phyloP scores from a whole-genome alignment of 768 basidiomycete species.

The Collybia nuda region DNA sequence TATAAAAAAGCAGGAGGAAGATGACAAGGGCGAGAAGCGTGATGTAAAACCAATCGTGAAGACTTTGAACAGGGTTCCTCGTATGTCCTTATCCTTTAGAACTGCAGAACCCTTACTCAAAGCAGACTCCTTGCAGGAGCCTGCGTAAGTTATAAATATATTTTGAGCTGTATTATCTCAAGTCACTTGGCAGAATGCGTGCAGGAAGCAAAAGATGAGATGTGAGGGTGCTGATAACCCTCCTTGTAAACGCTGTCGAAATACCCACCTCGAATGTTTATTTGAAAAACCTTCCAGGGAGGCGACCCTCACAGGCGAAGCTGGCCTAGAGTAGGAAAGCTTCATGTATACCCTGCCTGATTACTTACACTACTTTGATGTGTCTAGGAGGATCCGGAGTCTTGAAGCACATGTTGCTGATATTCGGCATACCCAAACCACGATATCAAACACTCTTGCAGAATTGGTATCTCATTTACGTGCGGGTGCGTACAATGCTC shows the following conservation, averaged over 20 bases:
- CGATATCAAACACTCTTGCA: constrained; percentile 76
- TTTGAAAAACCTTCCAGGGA: constrained; percentile 94
- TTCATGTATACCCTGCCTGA: constrained; percentile 6
- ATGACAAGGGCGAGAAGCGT: constrained; percentile 55
- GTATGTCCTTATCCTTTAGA: constrained; percentile 47
- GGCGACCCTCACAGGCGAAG: constrained; percentile 84
- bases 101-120: constrained; percentile 13
- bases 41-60: constrained; percentile 73
- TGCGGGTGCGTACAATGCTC: constrained; percentile 44
- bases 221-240: constrained; percentile 97
- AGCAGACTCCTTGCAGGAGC: constrained; percentile 53
- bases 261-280: constrained; percentile 87
- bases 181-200: constrained; percentile 69
- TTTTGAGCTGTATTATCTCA: constrained; percentile 9
- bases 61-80: constrained; percentile 84
- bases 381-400: constrained; percentile 79
- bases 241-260: constrained; percentile 91
- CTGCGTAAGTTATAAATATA: constrained; percentile 53
- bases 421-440: constrained; percentile 67
- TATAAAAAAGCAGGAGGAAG: constrained; percentile 67
- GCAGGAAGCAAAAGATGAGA: constrained; percentile 95
- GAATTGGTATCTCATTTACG: constrained; percentile 82
- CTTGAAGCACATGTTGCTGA: constrained; percentile 86
- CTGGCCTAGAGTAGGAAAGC: constrained; percentile 77
- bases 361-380: constrained; percentile 12